phyloP scores from a whole-genome alignment of 768 basidiomycete species.

The Sarcomyxa edulis region DNA sequence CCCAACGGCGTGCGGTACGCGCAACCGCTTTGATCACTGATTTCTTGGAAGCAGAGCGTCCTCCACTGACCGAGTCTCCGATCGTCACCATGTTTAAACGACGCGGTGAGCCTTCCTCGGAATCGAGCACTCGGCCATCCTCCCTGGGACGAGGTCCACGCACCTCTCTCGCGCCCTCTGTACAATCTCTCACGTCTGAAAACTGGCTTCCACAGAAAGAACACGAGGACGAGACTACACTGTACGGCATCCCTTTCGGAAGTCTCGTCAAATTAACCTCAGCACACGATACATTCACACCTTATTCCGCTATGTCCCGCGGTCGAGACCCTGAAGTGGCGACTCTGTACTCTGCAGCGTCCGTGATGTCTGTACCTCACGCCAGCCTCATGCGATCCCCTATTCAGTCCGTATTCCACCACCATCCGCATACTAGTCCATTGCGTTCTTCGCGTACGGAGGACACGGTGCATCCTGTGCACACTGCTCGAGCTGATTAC shows the following conservation, averaged over 20 bases:
- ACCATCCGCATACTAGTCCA: conserved; percentile 19
- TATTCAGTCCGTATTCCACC: conserved; percentile 23
- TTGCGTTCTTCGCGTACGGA: conserved; percentile 29
- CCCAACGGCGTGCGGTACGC: conserved; percentile 38
- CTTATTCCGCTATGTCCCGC: conserved; percentile 28
- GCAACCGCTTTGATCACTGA: conserved; percentile 17
- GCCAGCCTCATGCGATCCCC: conserved; percentile 27
- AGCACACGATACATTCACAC: conserved; percentile 56
- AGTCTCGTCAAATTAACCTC: conserved; percentile 66
- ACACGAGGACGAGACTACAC: conserved; percentile 26
- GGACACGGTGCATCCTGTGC: conserved; percentile 29
- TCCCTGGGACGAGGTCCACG: conserved; percentile 22
- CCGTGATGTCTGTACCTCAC: conserved; percentile 64
- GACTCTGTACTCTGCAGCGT: conserved; percentile 83
- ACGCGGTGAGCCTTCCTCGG: conserved; percentile 4
- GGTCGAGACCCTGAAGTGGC: conserved; percentile 73
- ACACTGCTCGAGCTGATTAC: conserved; percentile 43
- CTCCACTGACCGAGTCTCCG: conserved; percentile 14
- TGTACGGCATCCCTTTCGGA: conserved; percentile 65
- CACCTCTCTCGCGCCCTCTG: conserved; percentile 27
- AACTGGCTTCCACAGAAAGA: conserved; percentile 19
- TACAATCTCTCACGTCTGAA: conserved; percentile 29
- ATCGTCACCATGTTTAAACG: conserved; percentile 12
- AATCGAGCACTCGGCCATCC: conserved; percentile 8
- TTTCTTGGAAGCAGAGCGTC: conserved; percentile 17